Percentiles rank a stretch among this genome's conserved stretches.
Evolutionary conservation across 108 stramenopile genomes (phyloP).

Genomic region (Aureococcus anophagefferens): DNA sequence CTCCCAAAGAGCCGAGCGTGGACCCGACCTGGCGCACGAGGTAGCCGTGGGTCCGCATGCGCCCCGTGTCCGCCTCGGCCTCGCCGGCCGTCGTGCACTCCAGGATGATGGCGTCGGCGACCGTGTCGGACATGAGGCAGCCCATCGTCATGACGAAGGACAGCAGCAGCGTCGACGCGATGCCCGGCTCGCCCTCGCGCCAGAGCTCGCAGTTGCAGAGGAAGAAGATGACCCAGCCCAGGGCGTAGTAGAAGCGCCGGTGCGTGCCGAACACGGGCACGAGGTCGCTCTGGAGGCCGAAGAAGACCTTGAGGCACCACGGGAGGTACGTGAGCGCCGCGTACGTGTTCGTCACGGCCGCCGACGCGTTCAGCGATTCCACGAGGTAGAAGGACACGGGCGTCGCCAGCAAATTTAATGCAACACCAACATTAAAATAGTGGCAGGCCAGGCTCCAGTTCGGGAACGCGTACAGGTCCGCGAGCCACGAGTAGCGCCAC

Average conservation of each 20-base stretch:
- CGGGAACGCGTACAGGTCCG: neutral
- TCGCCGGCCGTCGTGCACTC: slow-evolving; percentile 24
- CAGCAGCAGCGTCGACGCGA: neutral
- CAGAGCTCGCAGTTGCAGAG: slow-evolving; percentile 22
- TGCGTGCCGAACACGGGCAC: slow-evolving; percentile 47
- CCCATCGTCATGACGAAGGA: slow-evolving; percentile 26
- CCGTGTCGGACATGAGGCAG: slow-evolving; percentile 54
- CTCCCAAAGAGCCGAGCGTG: no score
- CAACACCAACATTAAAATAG: neutral
- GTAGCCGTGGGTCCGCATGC: no score
- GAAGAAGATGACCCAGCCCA: slow-evolving; percentile 45
- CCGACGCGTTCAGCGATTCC: neutral
- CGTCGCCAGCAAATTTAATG: neutral
- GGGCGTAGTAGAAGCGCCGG: slow-evolving; percentile 50
- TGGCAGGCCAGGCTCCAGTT: neutral
- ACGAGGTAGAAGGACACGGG: neutral
- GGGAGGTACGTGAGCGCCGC: slow-evolving; percentile 20
- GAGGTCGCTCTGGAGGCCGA: slow-evolving; percentile 51
- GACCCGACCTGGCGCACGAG: no score
- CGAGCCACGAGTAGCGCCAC: neutral
- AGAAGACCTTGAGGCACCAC: slow-evolving; percentile 44
- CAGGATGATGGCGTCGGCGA: slow-evolving; percentile 55
- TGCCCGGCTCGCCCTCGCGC: slow-evolving; percentile 8
- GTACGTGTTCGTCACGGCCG: neutral
- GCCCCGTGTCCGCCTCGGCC: no score